Evolutionary conservation across 2,329 filamentous ascomycete species (phyloP).

Genomic region (Fusarium mangiferae): DNA sequence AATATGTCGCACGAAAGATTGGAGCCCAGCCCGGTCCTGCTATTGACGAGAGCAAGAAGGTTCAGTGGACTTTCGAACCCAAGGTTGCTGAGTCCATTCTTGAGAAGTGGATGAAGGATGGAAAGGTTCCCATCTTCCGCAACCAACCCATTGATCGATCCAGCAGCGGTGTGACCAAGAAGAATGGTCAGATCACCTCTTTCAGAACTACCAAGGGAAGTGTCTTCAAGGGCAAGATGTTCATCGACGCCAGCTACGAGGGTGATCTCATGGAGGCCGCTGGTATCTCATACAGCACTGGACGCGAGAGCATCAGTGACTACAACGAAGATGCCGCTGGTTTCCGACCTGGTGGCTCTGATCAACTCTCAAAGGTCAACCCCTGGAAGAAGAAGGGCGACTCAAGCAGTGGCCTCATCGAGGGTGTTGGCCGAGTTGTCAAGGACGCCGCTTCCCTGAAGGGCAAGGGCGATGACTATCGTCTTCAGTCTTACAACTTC

Average conservation of each 20-base stretch:
- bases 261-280: conserved; percentile 38
- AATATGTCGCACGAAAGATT: conserved; percentile 26
- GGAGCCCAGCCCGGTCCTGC: conserved; percentile 33
- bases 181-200: conserved; percentile 22
- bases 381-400: conserved; percentile 25
- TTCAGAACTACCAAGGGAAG: conserved; percentile 23
- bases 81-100: conserved; percentile 31
- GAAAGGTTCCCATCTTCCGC: conserved; percentile 28
- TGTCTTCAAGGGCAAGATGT: conserved; percentile 32
- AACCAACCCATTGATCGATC: conserved; percentile 29
- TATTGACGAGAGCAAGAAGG: conserved; percentile 26
- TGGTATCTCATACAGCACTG: conserved; percentile 25
- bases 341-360: conserved; percentile 1
- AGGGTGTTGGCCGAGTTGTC: conserved; percentile 23
- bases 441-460: background rate
- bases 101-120: conserved; percentile 36
- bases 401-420: conserved; percentile 18
- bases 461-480: conserved; percentile 14
- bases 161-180: conserved; percentile 14
- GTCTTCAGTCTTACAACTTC: conserved; percentile 38
- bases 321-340: conserved; percentile 28
- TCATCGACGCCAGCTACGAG: conserved; percentile 37
- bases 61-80: conserved; percentile 40
- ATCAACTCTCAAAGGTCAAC: conserved; percentile 15
- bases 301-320: conserved; percentile 23